Percentiles rank a stretch among this genome's conserved stretches.
These are phyloP conservation scores for Zygnema cylindricum DNA, from an alignment of 139 green algal species.

Conservation along the genomic window DNA sequence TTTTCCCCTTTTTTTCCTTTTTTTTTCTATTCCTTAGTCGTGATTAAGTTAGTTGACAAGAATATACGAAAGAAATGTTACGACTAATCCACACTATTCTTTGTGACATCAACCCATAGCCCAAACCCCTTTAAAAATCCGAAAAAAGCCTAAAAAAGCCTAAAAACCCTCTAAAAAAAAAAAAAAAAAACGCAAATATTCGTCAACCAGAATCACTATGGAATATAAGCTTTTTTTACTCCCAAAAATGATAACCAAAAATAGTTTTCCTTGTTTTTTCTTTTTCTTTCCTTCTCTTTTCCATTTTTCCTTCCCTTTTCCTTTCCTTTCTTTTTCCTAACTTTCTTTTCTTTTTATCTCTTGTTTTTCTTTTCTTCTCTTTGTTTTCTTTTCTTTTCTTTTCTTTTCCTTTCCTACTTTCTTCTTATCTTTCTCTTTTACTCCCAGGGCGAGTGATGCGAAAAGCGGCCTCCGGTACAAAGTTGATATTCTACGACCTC, in stretches of 20 bases:
- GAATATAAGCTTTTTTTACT: neutral
- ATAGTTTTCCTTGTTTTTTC: no score
- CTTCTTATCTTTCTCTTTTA: neutral
- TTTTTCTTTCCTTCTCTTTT: no score
- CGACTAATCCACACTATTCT: neutral
- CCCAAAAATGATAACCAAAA: no score
- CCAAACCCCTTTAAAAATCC: neutral
- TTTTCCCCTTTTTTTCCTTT: neutral
- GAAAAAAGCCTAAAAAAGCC: neutral
- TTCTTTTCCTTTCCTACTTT: neutral
- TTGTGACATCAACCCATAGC: neutral
- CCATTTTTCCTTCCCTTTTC: no score
- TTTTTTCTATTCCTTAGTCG: neutral
- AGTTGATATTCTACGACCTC: conserved; percentile 98
- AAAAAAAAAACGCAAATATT: neutral
- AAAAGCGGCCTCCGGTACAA: conserved; percentile 86
- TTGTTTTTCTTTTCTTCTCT: neutral
- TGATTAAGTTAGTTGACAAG: no score
- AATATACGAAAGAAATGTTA: no score
- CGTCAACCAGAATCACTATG: neutral
- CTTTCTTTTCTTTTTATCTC: neutral
- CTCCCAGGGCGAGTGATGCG: conserved; percentile 80
- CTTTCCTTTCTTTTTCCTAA: neutral
- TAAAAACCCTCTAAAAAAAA: neutral
- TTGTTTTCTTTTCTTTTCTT: neutral